Conservation (phyloP, 192 early-diverging fungal genomes). For the Umbelopsis ramanniana region DNA sequence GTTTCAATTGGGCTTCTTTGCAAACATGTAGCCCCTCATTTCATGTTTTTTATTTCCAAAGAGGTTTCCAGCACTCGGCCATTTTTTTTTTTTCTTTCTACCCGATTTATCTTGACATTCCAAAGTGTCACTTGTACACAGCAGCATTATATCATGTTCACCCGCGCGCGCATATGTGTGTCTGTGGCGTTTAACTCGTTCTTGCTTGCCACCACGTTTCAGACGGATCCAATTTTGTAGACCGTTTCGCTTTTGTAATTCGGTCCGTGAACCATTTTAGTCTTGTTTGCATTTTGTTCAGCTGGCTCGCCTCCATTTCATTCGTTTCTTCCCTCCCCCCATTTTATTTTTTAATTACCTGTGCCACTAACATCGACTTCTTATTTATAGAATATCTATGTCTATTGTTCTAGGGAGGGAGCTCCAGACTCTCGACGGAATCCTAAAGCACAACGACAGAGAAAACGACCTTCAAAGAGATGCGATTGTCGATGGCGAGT, state of each 20-base stretch:
- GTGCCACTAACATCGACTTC: neutral
- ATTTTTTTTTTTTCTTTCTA: neutral
- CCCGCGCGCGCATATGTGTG: neutral
- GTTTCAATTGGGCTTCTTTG: neutral
- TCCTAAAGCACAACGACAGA: slow-evolving; percentile 47
- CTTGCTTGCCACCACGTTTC: slow-evolving; percentile 1
- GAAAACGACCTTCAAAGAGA: slow-evolving; percentile 50
- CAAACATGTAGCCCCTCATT: neutral
- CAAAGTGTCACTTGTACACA: neutral
- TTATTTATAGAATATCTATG: slow-evolving; percentile 46
- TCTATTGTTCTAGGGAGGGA: slow-evolving; percentile 57
- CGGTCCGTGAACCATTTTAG: too few species aligned
- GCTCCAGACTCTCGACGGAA: slow-evolving; percentile 51
- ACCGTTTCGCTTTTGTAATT: neutral
- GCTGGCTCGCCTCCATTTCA: neutral
- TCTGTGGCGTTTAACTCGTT: slow-evolving; percentile 2
- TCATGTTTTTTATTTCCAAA: neutral
- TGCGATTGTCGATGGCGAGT: slow-evolving; percentile 60
- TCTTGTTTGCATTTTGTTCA: neutral
- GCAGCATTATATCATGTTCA: neutral
- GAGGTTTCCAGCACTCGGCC: neutral
- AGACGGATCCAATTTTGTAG: neutral
- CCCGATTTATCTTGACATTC: neutral
- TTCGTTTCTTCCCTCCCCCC: neutral
- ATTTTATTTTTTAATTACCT: neutral